Evolutionary conservation across 2,329 filamentous ascomycete species (phyloP).

Genomic region (Ceratocystis lukuohia): DNA sequence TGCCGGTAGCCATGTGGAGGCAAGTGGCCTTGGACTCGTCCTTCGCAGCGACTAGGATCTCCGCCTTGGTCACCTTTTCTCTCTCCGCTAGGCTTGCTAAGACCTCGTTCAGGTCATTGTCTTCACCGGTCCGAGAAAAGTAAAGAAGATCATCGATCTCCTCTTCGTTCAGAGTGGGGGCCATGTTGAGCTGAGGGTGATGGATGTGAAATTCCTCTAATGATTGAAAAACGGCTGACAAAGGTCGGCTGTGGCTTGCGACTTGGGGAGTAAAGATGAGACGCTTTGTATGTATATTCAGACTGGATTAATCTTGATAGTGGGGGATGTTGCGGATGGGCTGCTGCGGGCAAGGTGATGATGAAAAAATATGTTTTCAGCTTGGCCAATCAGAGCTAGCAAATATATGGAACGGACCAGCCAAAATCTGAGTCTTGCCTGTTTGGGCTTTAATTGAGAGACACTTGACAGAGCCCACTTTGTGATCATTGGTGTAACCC

Average conservation of each 20-base stretch:
- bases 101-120: slow-evolving; percentile 47
- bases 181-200: slow-evolving; percentile 27
- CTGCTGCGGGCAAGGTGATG: neutral
- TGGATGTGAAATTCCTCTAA: slow-evolving; percentile 14
- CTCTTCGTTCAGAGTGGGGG: slow-evolving; percentile 53
- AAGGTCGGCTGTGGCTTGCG: neutral
- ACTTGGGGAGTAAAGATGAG: slow-evolving; percentile 3
- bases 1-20: slow-evolving; percentile 85
- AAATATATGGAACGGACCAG: slow-evolving; percentile 13
- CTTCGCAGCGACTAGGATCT: slow-evolving; percentile 55
- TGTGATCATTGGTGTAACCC: neutral
- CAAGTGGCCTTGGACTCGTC: slow-evolving; percentile 68
- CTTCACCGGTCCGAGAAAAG: slow-evolving; percentile 65
- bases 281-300: slow-evolving; percentile 11
- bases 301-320: slow-evolving; percentile 12
- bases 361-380: slow-evolving; percentile 13
- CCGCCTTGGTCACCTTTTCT: slow-evolving; percentile 44
- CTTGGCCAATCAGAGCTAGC: slow-evolving; percentile 12
- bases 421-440: slow-evolving; percentile 8
- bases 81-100: slow-evolving; percentile 49
- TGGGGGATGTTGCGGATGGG: slow-evolving; percentile 13
- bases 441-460: slow-evolving; percentile 2
- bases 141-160: slow-evolving; percentile 88
- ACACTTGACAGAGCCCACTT: neutral
- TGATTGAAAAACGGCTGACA: neutral